Evolutionary conservation across 495 filamentous ascomycete species (phyloP), one percentile per base, ranked within the genome.

Genomic region (Sordaria brevicollis): DNA sequence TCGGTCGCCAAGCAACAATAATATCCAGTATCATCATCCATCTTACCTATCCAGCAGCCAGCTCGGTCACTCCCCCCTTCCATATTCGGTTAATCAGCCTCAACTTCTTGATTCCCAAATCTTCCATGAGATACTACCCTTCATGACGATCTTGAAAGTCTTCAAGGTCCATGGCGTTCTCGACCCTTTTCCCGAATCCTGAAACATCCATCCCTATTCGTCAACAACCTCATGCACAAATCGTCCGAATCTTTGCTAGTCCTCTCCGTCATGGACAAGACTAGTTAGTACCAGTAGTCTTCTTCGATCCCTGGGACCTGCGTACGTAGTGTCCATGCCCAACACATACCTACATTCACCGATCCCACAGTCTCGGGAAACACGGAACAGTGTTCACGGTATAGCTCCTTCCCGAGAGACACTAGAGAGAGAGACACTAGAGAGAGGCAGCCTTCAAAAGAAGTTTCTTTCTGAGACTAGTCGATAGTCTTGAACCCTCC

Each of bases 301-400:
- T 43, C 7, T 11, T 8, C 19, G n/a, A n/a, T n/a, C n/a, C n/a
- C n/a, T n/a, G 19, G 39, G n/a, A 49, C 41, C 41, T 49, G 41
- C 19, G 41, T 49, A 25, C 19, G 1, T 25, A 29, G 11, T 31
- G 25, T 31, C 25, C 49, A 31, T 62, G 21, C 43, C 43, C 43
- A 62, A 62, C 49, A 62, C 49, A 3, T 15, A n/a, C n/a, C n/a
- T n/a, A n/a, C n/a, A n/a, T n/a, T n/a, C 70, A 66, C 70, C 70
- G 69, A 75, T 75, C 67, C 70, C 72, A 72, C 39, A 41, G 65
- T 68, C 65, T 49, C 65, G 75, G 75, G 72, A 49, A 68, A 54
- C 19, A 54, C 43, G 19, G 49, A 31, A 62, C 25, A 31, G 25
- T 62, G 25, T 62, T 17, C 49, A 31, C 10, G 11, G 21, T 4